A percentile compares a stretch with the other conserved stretches of the same genome.
Conservation (phyloP, 768 basidiomycete genomes). For the Leccinum olivaceopallidum region DNA sequence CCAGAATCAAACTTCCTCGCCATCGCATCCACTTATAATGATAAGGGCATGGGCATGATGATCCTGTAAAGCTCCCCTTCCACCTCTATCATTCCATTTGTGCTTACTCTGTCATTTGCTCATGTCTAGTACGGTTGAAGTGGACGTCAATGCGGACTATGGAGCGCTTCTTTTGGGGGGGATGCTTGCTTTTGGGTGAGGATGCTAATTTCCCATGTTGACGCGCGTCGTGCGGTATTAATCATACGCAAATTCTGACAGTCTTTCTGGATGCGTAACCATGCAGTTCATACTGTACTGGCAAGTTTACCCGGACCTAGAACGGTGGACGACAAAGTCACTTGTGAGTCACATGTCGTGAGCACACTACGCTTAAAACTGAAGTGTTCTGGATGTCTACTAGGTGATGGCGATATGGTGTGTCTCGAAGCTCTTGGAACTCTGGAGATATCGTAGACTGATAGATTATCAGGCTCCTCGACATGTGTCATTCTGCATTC, state of each 20-base stretch:
- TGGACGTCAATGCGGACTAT: slow-evolving; percentile 10
- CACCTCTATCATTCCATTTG: background rate
- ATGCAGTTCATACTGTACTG: slow-evolving; percentile 30
- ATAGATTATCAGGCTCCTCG: slow-evolving; percentile 19
- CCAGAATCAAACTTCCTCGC: background rate
- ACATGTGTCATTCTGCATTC: slow-evolving; percentile 28
- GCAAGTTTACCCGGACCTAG: slow-evolving; percentile 15
- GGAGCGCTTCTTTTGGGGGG: slow-evolving; percentile 26
- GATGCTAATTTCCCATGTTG: background rate
- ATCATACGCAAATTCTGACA: slow-evolving; percentile 1
- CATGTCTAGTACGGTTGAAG: slow-evolving; percentile 3
- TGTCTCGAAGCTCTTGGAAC: background rate
- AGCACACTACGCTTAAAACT: background rate
- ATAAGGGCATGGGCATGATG: background rate
- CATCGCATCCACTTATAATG: slow-evolving; percentile 5
- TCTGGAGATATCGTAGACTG: background rate
- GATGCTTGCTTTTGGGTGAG: slow-evolving; percentile 24
- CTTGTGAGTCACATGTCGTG: slow-evolving; percentile 15
- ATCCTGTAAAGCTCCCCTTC: background rate
- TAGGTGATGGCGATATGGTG: slow-evolving; percentile 28
- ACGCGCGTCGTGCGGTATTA: background rate
- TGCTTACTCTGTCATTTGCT: background rate
- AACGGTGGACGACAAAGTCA: slow-evolving; percentile 17
- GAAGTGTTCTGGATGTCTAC: background rate
- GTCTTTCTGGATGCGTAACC: slow-evolving; percentile 28